phyloP scores from a whole-genome alignment of 2,329 filamentous ascomycete species.

The Coleophoma cylindrospora region DNA sequence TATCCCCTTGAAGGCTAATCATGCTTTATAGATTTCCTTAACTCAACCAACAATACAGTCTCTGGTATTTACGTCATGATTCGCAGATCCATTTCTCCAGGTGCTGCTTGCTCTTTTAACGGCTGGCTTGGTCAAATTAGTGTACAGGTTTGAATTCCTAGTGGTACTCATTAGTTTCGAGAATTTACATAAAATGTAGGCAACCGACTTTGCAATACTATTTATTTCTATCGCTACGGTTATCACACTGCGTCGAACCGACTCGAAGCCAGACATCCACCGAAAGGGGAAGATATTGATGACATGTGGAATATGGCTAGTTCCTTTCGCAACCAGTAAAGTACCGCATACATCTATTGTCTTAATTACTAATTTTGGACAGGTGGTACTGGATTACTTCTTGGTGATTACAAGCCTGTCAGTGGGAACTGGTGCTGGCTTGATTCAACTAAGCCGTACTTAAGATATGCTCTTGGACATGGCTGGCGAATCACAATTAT shows the following conservation, averaged over 20 bases:
- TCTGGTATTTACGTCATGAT: constrained; percentile 10
- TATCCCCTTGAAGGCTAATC: too few relatives aligned
- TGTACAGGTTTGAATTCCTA: constrained; percentile 27
- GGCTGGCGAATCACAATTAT: constrained; percentile 33
- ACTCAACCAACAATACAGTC: constrained; percentile 9
- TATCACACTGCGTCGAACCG: constrained; percentile 31
- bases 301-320: constrained; percentile 8
- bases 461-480: constrained; percentile 32
- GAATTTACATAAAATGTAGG: constrained; percentile 7
- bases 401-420: constrained; percentile 21
- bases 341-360: neutral
- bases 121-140: constrained; percentile 40
- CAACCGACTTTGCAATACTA: constrained; percentile 36
- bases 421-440: constrained; percentile 39
- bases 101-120: constrained; percentile 33
- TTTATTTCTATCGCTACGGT: constrained; percentile 38
- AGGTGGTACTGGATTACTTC: constrained; percentile 7
- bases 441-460: constrained; percentile 16
- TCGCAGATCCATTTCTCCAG: constrained; percentile 11
- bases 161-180: neutral
- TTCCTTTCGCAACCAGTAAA: constrained; percentile 9
- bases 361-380: neutral
- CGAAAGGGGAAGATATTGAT: constrained; percentile 2
- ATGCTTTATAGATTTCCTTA: constrained; percentile 5
- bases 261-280: constrained; percentile 25